Base-by-base conservation (phyloP, 1,284 basidiomycete species). In the Sporisorium graminicola region DNA sequence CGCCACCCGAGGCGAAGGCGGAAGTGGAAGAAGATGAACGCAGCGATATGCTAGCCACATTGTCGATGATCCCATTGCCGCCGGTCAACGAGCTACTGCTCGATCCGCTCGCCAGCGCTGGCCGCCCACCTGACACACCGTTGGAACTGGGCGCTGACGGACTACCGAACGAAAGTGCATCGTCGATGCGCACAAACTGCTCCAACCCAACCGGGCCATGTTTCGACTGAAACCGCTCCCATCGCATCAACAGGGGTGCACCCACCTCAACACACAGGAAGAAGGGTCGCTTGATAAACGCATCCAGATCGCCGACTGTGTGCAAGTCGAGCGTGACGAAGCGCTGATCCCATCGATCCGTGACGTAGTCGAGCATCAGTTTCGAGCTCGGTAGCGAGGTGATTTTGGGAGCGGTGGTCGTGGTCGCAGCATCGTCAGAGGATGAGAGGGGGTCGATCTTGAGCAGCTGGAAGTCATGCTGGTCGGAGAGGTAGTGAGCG, bases 211-310 rank as follows among this genome's bases (percentile, higher is more conserved):
- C 8, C 12, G n/a, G 12, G 10, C 27, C 35, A 14, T 64, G 54
- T 55, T 71, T 77, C 4, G 8, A 16, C 33, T 33, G 29, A 5
- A 50, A 73, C 27, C 84, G 54, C 13, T 58, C 47, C 76, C 78
- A 85, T 3, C 84, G 58, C 42, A 86, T 79, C 27, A 91, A 84
- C 26, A 96, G 81, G 0, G 95, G 95, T 0, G 93, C 95, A 69
- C 98, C 94, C n/a, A 96, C 89, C 51, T 88, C 90, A 42, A 98
- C 87, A 33, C 98, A 89, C 80, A 98, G 87, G 84, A 98, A 95
- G 85, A 94, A 98, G 0, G 96, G 96, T 10, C 97, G 89, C 83
- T 92, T 95, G 42, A 91, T 86, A 82, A 98, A 98, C 50, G 89
- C 87, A 44, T 95, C 88, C 18, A 91, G 81, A n/a, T 90, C 88